A percentile compares a stretch with the other conserved stretches of the same genome.
phyloP scores from a whole-genome alignment of 2,329 filamentous ascomycete species.

The Botrytis pseudocinerea region DNA sequence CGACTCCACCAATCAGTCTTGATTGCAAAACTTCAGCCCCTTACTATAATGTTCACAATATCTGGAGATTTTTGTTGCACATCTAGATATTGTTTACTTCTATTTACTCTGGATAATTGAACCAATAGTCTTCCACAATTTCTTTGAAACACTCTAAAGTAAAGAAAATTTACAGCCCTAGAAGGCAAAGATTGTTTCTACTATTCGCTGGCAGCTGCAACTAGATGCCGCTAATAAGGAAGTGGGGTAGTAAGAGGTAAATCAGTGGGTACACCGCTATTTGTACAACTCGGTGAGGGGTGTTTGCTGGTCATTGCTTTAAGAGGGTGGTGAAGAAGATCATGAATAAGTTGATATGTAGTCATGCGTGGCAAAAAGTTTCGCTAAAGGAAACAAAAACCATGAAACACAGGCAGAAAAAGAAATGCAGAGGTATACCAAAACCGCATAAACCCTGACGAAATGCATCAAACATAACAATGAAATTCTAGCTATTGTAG shows the following conservation, averaged over 20 bases:
- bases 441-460: not conserved
- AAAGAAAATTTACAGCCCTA: not conserved
- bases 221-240: not conserved
- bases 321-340: not conserved
- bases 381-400: not conserved
- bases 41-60: not conserved
- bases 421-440: not conserved
- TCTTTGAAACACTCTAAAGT: not conserved
- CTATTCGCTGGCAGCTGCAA: not conserved
- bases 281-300: not conserved
- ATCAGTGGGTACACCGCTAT: constrained; percentile 1
- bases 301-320: not conserved
- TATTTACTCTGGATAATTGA: not conserved
- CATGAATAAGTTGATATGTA: not conserved
- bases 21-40: too few relatives aligned
- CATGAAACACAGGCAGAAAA: not conserved
- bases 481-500: not conserved
- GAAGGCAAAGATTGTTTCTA: not conserved
- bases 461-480: not conserved
- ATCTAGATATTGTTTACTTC: constrained; percentile 9
- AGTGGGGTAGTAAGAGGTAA: not conserved
- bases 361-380: not conserved
- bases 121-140: not conserved
- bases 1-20: not conserved
- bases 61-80: not conserved